phyloP scores from a whole-genome alignment of 2,329 filamentous ascomycete species.

The Thielaviopsis ethacetica region DNA sequence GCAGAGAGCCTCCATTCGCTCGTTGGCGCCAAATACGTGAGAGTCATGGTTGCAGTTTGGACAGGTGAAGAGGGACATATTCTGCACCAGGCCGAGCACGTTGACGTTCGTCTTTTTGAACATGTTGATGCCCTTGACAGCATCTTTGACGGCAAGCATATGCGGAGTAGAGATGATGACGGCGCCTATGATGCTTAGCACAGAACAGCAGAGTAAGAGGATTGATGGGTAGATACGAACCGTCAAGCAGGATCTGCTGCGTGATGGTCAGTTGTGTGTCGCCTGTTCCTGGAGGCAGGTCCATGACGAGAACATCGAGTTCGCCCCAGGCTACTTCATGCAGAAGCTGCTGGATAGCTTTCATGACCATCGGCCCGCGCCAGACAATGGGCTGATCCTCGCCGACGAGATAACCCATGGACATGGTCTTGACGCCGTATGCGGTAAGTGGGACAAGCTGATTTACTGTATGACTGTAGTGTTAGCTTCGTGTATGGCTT shows the following conservation, averaged over 20 bases:
- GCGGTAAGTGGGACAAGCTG: constrained; percentile 77
- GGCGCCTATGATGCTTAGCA: constrained; percentile 33
- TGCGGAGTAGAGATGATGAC: constrained; percentile 89
- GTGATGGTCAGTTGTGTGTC: constrained; percentile 95
- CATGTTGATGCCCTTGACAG: constrained; percentile 81
- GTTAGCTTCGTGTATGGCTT: neutral
- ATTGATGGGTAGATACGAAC: constrained; percentile 24
- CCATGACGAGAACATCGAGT: constrained; percentile 75
- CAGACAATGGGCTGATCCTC: constrained; percentile 76
- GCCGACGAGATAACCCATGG: constrained; percentile 83
- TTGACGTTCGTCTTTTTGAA: constrained; percentile 73
- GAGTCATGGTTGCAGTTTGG: constrained; percentile 61
- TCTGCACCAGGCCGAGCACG: constrained; percentile 75
- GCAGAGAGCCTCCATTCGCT: constrained; percentile 53
- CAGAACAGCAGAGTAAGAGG: neutral
- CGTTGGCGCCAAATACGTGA: constrained; percentile 54
- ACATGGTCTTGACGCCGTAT: constrained; percentile 96
- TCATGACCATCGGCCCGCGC: constrained; percentile 95
- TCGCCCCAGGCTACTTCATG: constrained; percentile 91
- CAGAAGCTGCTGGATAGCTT: constrained; percentile 84
- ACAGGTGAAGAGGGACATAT: constrained; percentile 76
- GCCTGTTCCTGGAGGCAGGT: constrained; percentile 85
- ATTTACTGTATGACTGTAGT: constrained; percentile 37
- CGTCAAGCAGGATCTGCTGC: constrained; percentile 80
- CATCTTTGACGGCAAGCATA: constrained; percentile 80